Conservation (phyloP, 2,329 filamentous ascomycete species). For the Colletotrichum falcatum region DNA sequence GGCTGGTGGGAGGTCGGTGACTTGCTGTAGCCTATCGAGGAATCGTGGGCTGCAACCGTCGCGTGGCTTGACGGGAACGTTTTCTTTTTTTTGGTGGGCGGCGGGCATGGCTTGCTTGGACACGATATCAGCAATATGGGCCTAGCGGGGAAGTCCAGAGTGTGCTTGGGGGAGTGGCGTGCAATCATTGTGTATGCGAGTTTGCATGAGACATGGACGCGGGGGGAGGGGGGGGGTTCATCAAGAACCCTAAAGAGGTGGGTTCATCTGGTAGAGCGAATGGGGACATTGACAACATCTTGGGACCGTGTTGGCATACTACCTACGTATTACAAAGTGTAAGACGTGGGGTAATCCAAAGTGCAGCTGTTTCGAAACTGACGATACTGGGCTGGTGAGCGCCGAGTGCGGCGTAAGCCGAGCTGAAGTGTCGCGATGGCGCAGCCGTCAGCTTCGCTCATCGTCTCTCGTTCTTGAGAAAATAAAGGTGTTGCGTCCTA, state of each 20-base stretch:
- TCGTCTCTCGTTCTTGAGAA: too few relatives aligned
- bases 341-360: slow-evolving; percentile 13
- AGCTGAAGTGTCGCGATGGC: neutral
- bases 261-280: neutral
- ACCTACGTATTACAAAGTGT: slow-evolving; percentile 12
- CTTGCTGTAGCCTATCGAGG: slow-evolving; percentile 2
- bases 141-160: neutral
- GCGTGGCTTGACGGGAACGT: slow-evolving; percentile 8
- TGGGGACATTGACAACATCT: neutral
- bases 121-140: neutral
- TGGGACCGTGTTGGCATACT: slow-evolving; percentile 2
- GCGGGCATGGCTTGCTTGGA: neutral
- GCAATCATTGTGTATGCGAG: neutral
- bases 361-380: neutral
- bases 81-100: neutral
- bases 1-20: neutral
- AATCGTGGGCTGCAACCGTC: neutral
- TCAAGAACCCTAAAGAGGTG: too few relatives aligned
- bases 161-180: neutral
- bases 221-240: slow-evolving; percentile 6
- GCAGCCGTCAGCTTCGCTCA: neutral
- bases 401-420: slow-evolving; percentile 7
- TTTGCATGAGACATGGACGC: slow-evolving; percentile 5
- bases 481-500: neutral
- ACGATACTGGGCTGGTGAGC: neutral